A percentile compares a stretch with the other conserved stretches of the same genome.
Conservation (phyloP, 805 yeast species). For the Sugiyamaella smithiae region DNA sequence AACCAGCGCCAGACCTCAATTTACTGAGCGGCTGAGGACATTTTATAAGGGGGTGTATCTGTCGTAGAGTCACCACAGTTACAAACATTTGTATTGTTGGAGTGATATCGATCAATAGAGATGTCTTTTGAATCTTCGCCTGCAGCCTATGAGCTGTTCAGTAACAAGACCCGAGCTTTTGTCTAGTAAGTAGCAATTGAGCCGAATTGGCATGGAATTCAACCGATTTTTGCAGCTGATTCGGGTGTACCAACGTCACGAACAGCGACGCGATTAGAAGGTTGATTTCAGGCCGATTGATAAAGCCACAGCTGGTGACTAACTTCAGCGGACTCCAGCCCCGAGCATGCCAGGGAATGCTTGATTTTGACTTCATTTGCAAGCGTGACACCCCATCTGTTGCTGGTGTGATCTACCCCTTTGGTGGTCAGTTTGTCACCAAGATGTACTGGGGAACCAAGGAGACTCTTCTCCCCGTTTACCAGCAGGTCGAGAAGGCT, state of each 20-base stretch:
- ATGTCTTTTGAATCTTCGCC: conserved; percentile 4
- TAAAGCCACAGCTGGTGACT: no score
- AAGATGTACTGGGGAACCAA: conserved; percentile 51
- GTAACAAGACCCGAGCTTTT: conserved; percentile 43
- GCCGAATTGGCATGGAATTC: neutral
- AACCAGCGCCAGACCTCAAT: conserved; percentile 4
- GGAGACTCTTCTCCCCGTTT: conserved; percentile 45
- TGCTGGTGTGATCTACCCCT: conserved; percentile 47
- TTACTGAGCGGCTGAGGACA: conserved; percentile 5
- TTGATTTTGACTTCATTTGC: conserved; percentile 47
- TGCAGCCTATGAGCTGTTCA: conserved; percentile 39
- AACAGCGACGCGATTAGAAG: no score
- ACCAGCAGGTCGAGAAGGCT: conserved; percentile 43
- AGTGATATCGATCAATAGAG: no score
- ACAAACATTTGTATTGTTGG: neutral
- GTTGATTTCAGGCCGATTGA: no score
- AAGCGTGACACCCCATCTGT: conserved; percentile 45
- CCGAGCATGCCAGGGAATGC: conserved; percentile 49
- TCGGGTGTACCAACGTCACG: no score
- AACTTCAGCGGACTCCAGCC: conserved; percentile 41
- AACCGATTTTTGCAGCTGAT: no score
- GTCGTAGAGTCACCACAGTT: neutral
- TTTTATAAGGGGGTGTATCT: neutral
- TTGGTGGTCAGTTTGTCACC: conserved; percentile 45
- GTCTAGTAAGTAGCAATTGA: conserved; percentile 25